Evolutionary conservation across 768 basidiomycete species (phyloP), one percentile per base, ranked within the genome.

Genomic region (Calocybe gangraenosa): DNA sequence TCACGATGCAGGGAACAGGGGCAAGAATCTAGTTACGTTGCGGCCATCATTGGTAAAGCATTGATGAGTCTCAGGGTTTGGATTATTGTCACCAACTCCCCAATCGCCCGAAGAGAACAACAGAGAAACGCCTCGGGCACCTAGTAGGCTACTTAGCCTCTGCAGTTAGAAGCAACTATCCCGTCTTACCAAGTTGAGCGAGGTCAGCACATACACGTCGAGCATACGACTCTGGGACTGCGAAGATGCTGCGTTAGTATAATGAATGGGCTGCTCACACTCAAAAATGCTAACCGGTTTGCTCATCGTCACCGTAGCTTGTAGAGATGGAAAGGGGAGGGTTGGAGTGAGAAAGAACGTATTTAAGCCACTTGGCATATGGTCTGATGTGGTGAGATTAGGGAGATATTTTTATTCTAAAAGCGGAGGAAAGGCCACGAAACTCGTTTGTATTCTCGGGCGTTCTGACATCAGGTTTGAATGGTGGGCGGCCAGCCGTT

Each of bases 251-350:
- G 23, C 34, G 14, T 36, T 28, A 21, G n/a, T 36, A 23, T 9
- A 4, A 8, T 17, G 1, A 35, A 10, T 17, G 17, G 25, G 6
- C 2, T n/a, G n/a, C n/a, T n/a, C n/a, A n/a, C n/a, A n/a, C n/a
- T n/a, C n/a, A n/a, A 22, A 38, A 10, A n/a, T 17, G 45, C 54
- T 31, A 46, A 82, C 82, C 76, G 21, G 83, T 80, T 58, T 84
- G 84, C 45, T 89, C 87, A 46, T 78, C 73, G 37, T 88, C 85
- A 3, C 74, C 82, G 56, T 88, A 88, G 51, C 81, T 84, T 0
- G 82, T 87, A 0, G 83, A 83, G 32, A 89, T 84, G 4, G 77
- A 68, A 49, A 77, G 72, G 11, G 84, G 82, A 2, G 74, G 59
- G 31, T 67, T 57, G 7, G 63, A 40, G 14, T 76, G 71, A 10